A percentile compares a stretch with the other conserved stretches of the same genome.
Evolutionary conservation across 352 stramenopile genomes (phyloP).

Genomic region (Pythium sp.): DNA sequence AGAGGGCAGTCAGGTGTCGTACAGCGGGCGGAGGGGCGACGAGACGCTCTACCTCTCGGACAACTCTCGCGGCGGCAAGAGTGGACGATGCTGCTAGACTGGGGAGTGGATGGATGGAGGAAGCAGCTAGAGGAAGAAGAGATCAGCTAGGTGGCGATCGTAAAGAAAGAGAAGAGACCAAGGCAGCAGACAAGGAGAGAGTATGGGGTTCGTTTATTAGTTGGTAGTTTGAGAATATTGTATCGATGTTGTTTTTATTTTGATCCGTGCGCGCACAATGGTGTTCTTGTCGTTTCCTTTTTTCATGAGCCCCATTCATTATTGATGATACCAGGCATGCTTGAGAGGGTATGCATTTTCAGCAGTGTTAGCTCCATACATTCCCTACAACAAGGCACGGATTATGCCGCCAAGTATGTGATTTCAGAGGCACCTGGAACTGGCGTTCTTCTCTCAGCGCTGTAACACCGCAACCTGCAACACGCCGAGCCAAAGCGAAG

Average conservation of each 20-base stretch:
- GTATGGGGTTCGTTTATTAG: conserved; percentile 4
- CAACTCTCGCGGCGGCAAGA: conserved; percentile 14
- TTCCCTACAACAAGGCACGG: background rate
- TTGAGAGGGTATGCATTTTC: background rate
- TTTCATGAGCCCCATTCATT: too few relatives aligned
- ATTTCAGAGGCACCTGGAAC: background rate
- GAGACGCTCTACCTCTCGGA: conserved; percentile 16
- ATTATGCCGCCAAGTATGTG: background rate
- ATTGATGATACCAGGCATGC: too few relatives aligned
- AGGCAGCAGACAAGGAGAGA: background rate
- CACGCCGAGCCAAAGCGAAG: too few relatives aligned
- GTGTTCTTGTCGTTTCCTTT: background rate
- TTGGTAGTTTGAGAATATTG: conserved; percentile 15
- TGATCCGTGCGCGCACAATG: too few relatives aligned
- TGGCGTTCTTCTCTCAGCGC: background rate
- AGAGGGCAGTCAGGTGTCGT: conserved; percentile 23
- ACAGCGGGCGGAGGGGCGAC: conserved; percentile 26
- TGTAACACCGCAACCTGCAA: too few relatives aligned
- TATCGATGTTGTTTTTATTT: conserved; percentile 16
- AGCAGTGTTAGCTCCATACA: background rate
- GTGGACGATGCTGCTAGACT: conserved; percentile 14
- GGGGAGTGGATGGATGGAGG: background rate
- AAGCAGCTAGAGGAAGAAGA: background rate
- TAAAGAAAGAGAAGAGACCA: background rate
- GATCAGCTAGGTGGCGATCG: background rate